These are phyloP conservation scores for Dryas alaskensis DNA, from an alignment of 306 rosid species.

Conservation along the genomic window DNA sequence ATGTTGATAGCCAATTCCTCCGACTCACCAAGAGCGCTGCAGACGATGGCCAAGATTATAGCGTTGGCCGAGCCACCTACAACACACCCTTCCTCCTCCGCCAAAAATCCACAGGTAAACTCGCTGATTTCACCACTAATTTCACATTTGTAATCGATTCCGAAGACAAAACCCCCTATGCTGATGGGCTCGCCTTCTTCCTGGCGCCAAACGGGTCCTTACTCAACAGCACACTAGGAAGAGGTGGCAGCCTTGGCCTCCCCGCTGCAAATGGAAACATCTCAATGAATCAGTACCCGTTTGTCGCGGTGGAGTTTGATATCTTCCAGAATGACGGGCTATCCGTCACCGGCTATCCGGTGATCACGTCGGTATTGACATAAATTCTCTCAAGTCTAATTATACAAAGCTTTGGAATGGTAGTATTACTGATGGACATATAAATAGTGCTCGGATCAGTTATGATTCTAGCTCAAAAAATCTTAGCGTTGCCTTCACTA, in stretches of 20 bases:
- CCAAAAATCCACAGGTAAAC: conserved; percentile 24
- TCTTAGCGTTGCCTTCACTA: conserved; percentile 29
- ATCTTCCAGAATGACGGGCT: accelerated
- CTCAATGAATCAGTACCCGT: conserved; percentile 3
- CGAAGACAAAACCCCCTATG: accelerated
- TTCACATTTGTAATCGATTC: conserved; percentile 33
- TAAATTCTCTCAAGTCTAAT: not conserved
- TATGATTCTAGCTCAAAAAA: conserved; percentile 26
- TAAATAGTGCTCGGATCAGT: conserved; percentile 19
- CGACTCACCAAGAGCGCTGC: not conserved
- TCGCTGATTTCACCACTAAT: conserved; percentile 37
- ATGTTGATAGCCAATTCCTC: not conserved
- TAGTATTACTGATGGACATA: not conserved
- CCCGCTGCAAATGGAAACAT: conserved; percentile 2
- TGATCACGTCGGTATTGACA: conserved; percentile 20
- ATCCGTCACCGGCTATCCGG: not conserved
- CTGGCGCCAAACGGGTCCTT: conserved; percentile 24
- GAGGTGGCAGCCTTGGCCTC: conserved; percentile 42
- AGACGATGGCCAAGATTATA: accelerated
- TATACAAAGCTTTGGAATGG: conserved; percentile 21
- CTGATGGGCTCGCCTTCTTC: conserved; percentile 43
- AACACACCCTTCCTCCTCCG: conserved; percentile 16
- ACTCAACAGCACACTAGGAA: not conserved
- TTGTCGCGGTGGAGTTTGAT: conserved; percentile 52
- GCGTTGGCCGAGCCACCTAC: conserved; percentile 4